Evolutionary conservation across 2,329 filamentous ascomycete genomes (phyloP).

Genomic region (Stemphylium beticola): DNA sequence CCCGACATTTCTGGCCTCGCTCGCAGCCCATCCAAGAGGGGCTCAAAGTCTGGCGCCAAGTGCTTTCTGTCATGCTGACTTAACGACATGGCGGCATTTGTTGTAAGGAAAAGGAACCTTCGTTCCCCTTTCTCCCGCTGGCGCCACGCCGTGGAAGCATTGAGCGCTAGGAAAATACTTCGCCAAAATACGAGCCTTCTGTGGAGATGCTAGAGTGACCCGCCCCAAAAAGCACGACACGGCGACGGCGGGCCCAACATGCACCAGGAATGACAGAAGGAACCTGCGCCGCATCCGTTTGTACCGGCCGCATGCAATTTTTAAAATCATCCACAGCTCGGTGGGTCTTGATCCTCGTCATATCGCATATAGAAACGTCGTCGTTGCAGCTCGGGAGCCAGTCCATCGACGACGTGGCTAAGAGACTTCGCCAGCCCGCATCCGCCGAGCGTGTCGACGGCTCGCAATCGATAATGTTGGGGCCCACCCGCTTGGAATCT

Average conservation of each 20-base stretch:
- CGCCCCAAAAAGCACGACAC: conserved; percentile 17
- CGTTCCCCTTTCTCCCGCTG: conserved; percentile 15
- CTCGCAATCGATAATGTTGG: conserved; percentile 29
- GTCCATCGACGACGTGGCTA: conserved; percentile 1
- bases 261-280: conserved; percentile 3
- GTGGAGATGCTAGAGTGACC: conserved; percentile 24
- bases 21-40: neutral
- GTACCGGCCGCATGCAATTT: conserved; percentile 7
- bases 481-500: conserved; percentile 17
- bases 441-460: conserved; percentile 18
- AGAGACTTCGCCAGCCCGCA: conserved; percentile 8
- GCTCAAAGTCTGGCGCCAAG: conserved; percentile 12
- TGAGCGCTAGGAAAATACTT: conserved; percentile 22
- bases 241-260: conserved; percentile 20
- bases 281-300: conserved; percentile 5
- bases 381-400: conserved; percentile 10
- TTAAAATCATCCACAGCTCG: conserved; percentile 15
- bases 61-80: conserved; percentile 19
- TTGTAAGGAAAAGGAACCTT: conserved; percentile 1
- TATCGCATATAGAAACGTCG: conserved; percentile 11
- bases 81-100: conserved; percentile 2
- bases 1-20: conserved; percentile 2
- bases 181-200: conserved; percentile 22
- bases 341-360: conserved; percentile 21
- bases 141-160: neutral